phyloP scores from a whole-genome alignment of 2,329 filamentous ascomycete genomes.

The Claviceps lovelessii region DNA sequence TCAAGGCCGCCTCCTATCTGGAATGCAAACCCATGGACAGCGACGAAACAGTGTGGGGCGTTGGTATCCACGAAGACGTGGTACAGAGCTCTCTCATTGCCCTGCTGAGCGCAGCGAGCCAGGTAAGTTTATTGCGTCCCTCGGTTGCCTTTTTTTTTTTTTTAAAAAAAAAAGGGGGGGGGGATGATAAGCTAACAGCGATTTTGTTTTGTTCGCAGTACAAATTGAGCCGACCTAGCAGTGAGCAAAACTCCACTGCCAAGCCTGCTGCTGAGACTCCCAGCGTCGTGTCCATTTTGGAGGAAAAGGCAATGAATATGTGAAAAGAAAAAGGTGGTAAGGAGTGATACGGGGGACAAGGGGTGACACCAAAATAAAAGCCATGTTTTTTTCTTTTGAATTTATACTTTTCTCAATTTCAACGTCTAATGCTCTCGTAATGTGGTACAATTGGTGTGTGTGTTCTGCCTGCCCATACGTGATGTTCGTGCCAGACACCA shows the following conservation, averaged over 20 bases:
- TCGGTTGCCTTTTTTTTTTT: background rate
- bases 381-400: too few relatives aligned
- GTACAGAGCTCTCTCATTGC: slow-evolving; percentile 81
- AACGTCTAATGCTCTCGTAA: too few relatives aligned
- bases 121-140: slow-evolving; percentile 45
- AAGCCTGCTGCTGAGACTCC: background rate
- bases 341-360: background rate
- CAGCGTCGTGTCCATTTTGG: background rate
- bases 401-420: too few relatives aligned
- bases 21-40: slow-evolving; percentile 62
- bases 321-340: background rate
- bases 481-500: too few relatives aligned
- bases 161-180: background rate
- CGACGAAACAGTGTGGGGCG: slow-evolving; percentile 69
- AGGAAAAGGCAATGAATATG: background rate
- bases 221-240: background rate
- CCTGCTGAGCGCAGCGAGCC: slow-evolving; percentile 70
- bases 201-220: background rate
- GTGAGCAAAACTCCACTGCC: background rate
- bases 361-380: background rate
- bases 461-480: too few relatives aligned
- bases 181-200: background rate
- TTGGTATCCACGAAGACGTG: slow-evolving; percentile 41
- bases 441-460: too few relatives aligned
- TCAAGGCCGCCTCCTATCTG: slow-evolving; percentile 92